These are phyloP conservation scores for Boletellus ananas DNA, from an alignment of 768 basidiomycete species.

Conservation along the genomic window DNA sequence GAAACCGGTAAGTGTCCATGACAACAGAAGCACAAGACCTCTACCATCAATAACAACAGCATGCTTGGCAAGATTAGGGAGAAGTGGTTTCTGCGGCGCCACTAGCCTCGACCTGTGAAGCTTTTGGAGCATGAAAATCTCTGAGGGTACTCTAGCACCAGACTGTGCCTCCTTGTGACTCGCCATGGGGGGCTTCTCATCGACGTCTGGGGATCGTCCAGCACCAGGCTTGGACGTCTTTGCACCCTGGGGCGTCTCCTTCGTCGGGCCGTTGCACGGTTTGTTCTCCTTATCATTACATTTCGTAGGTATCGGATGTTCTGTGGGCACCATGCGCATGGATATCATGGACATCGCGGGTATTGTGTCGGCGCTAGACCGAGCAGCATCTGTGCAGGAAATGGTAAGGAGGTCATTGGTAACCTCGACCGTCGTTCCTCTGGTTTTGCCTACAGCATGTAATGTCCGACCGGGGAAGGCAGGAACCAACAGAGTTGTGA, in stretches of 20 bases:
- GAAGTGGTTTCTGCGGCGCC: slow-evolving; percentile 2
- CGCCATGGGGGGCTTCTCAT: slow-evolving; percentile 1
- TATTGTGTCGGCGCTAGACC: slow-evolving; percentile 7
- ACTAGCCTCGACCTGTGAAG: slow-evolving; percentile 13
- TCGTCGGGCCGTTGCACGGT: neutral
- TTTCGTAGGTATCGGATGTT: neutral
- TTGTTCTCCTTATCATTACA: slow-evolving; percentile 17
- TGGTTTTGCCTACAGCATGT: neutral
- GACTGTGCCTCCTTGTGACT: slow-evolving; percentile 6
- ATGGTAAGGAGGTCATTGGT: neutral
- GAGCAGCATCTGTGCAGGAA: slow-evolving; percentile 1
- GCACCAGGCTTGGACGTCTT: slow-evolving; percentile 2
- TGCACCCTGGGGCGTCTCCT: neutral
- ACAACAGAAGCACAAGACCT: slow-evolving; percentile 1
- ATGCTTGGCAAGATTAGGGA: neutral
- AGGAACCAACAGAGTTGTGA: neutral
- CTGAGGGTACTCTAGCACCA: slow-evolving; percentile 4
- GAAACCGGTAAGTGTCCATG: neutral
- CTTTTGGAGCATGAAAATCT: neutral
- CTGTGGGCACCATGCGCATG: slow-evolving; percentile 1
- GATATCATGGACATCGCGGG: slow-evolving; percentile 6
- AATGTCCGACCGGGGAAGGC: neutral
- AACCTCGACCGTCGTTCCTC: neutral
- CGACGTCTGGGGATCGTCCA: neutral
- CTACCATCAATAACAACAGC: neutral